A percentile compares a stretch with the other conserved stretches of the same genome.
Evolutionary conservation across 2,329 filamentous ascomycete genomes (phyloP).

Genomic region (Hymenoscyphus linearis): DNA sequence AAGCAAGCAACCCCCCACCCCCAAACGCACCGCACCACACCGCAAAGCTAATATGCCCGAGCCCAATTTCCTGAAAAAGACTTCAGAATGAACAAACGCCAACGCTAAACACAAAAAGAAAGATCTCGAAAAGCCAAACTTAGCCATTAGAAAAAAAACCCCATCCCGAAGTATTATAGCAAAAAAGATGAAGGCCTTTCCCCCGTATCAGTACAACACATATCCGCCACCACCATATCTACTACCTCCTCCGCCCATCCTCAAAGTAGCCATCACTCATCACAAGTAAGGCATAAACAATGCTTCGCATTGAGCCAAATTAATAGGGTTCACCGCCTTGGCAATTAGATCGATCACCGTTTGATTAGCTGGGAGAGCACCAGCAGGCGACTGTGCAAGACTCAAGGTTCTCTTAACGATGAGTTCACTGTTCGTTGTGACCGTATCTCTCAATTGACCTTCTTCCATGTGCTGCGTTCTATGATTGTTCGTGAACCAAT

Average conservation of each 20-base stretch:
- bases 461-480: slow-evolving; percentile 54
- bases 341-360: slow-evolving; percentile 92
- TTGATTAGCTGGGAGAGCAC: slow-evolving; percentile 89
- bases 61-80: neutral
- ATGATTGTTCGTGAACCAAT: slow-evolving; percentile 84
- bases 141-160: neutral
- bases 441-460: slow-evolving; percentile 63
- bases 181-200: neutral
- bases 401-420: slow-evolving; percentile 88
- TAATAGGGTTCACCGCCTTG: slow-evolving; percentile 87
- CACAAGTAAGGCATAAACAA: slow-evolving; percentile 97
- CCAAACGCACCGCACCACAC: neutral
- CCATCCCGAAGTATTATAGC: neutral
- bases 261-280: slow-evolving; percentile 13
- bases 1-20: neutral
- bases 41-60: neutral
- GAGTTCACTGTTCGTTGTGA: slow-evolving; percentile 80
- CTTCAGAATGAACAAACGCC: neutral
- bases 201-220: neutral
- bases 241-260: neutral
- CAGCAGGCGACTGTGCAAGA: slow-evolving; percentile 65
- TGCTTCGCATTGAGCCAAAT: slow-evolving; percentile 81
- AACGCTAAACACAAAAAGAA: neutral
- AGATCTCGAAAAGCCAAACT: neutral
- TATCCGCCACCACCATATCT: neutral